Percentiles rank a stretch among this genome's conserved stretches.
Evolutionary conservation across 441 rosid genomes (phyloP).

Genomic region (Kokia cookei): DNA sequence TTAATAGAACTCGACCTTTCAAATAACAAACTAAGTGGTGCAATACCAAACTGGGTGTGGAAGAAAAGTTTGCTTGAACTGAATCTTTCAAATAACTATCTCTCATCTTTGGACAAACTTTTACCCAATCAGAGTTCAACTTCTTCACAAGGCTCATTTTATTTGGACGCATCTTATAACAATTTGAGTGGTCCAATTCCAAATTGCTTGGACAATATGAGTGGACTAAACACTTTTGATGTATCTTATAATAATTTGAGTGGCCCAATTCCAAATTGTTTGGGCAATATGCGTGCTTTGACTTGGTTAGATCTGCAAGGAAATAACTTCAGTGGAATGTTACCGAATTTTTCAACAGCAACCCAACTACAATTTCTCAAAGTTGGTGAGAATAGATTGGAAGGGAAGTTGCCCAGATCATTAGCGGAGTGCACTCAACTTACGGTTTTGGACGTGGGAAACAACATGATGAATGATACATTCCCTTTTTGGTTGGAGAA

Average conservation of each 20-base stretch:
- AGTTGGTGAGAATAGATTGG: background rate
- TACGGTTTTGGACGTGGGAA: background rate
- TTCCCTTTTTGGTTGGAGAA: background rate
- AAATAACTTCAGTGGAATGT: background rate
- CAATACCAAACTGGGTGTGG: background rate
- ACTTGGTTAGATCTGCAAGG: background rate
- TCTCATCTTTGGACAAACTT: background rate
- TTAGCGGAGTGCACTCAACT: conserved; percentile 11
- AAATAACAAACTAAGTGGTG: no score
- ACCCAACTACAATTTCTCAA: background rate
- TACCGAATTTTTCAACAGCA: background rate
- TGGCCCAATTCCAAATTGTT: background rate
- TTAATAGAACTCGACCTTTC: no score
- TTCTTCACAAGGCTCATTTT: no score
- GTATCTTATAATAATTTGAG: background rate
- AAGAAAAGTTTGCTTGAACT: background rate
- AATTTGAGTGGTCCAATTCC: no score
- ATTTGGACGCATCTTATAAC: background rate
- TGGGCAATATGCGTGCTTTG: background rate
- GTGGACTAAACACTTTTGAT: background rate
- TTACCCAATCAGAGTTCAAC: no score
- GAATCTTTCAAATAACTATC: no score
- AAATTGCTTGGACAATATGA: no score
- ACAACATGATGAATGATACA: background rate
- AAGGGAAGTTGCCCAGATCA: background rate